Evolutionary conservation across 345 rosid genomes (phyloP).

Genomic region (Populus nigra): DNA sequence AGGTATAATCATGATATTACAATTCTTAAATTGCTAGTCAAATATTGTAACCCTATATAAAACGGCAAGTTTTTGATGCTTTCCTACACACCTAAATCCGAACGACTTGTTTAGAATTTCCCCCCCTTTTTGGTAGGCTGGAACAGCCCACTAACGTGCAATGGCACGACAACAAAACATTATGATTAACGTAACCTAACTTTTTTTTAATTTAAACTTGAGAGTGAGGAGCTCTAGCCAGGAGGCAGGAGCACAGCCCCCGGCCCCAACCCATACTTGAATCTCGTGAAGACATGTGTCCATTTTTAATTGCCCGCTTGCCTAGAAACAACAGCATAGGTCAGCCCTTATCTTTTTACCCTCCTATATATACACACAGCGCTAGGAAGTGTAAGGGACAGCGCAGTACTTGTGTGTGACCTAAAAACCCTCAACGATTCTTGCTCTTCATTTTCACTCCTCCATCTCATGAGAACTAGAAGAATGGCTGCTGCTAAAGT

Average conservation of each 20-base stretch:
- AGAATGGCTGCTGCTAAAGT: constrained; percentile 48
- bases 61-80: too few species aligned
- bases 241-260: background rate
- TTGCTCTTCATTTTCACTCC: background rate
- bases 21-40: too few species aligned
- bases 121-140: too few species aligned
- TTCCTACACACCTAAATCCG: too few species aligned
- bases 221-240: background rate
- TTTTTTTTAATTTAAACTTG: background rate
- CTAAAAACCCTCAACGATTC: background rate
- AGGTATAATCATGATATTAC: background rate
- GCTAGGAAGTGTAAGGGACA: background rate
- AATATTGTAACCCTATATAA: too few species aligned
- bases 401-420: background rate
- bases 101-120: too few species aligned
- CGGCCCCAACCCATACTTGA: background rate
- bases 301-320: constrained; percentile 25
- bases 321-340: background rate
- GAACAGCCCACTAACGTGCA: background rate
- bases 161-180: background rate
- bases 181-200: background rate
- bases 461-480: background rate
- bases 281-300: constrained; percentile 32
- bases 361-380: constrained; percentile 7
- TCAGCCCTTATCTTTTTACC: background rate